Evolutionary conservation across 768 basidiomycete genomes (phyloP).

Genomic region (Boletus rufocinnamomeus): DNA sequence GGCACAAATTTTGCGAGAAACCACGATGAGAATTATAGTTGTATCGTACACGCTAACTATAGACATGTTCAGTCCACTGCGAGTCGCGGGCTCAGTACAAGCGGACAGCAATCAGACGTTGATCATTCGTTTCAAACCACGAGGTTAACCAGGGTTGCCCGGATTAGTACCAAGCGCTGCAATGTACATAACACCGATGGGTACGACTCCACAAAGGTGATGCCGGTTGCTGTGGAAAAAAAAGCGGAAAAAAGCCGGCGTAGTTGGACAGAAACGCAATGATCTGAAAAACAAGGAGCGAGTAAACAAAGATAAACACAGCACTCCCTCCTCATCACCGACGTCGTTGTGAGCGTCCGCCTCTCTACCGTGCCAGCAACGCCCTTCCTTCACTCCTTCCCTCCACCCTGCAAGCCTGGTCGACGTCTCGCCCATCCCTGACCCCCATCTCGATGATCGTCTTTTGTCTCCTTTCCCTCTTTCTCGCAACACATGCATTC

Average conservation of each 20-base stretch:
- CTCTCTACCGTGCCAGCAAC: slow-evolving; percentile 13
- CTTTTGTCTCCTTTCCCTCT: slow-evolving; percentile 27
- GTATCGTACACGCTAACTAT: background rate
- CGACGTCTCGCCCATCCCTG: background rate
- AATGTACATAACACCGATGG: background rate
- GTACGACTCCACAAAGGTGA: background rate
- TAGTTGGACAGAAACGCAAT: slow-evolving; percentile 9
- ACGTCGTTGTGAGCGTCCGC: slow-evolving; percentile 33
- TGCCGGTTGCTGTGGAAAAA: background rate
- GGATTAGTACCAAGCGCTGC: background rate
- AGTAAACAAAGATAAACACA: slow-evolving; percentile 31
- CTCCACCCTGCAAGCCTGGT: background rate
- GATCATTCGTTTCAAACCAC: background rate
- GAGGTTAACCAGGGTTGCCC: background rate
- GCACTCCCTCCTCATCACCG: slow-evolving; percentile 25
- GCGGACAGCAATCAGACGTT: too few species aligned
- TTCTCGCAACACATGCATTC: slow-evolving; percentile 32
- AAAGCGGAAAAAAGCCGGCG: background rate
- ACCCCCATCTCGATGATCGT: slow-evolving; percentile 14
- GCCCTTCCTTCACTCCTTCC: slow-evolving; percentile 5
- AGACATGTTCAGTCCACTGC: background rate
- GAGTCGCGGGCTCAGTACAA: too few species aligned
- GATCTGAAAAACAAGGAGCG: slow-evolving; percentile 10
- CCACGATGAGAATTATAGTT: background rate
- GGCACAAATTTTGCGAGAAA: background rate